A percentile compares a stretch with the other conserved stretches of the same genome.
Evolutionary conservation across 179 eudicot genomes (phyloP).

Genomic region (Spinacia oleracea): DNA sequence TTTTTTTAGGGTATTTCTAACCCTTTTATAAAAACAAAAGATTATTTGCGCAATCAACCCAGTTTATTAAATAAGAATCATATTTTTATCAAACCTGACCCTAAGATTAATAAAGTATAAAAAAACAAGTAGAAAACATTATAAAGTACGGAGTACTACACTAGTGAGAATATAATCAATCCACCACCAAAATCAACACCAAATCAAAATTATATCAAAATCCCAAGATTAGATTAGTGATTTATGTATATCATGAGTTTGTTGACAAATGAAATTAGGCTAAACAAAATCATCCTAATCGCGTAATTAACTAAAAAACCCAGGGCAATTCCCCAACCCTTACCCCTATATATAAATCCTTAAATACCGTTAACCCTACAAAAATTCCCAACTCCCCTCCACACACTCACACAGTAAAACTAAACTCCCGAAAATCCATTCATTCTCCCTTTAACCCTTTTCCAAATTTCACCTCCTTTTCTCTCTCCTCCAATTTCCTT

Average conservation of each 20-base stretch:
- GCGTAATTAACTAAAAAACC: constrained; percentile 4
- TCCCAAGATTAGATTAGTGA: background rate
- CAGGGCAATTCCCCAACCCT: background rate
- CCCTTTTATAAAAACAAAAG: background rate
- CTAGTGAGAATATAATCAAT: too few species aligned
- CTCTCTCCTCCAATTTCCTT: background rate
- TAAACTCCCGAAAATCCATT: background rate
- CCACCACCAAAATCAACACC: background rate
- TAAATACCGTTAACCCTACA: constrained; percentile 37
- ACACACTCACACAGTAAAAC: background rate
- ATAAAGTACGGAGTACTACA: too few species aligned
- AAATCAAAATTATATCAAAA: constrained; percentile 3
- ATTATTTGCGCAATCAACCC: too few species aligned
- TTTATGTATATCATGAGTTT: too few species aligned
- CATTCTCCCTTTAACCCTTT: too few species aligned
- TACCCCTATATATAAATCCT: background rate
- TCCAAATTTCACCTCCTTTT: background rate
- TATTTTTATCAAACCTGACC: too few species aligned
- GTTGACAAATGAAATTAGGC: background rate
- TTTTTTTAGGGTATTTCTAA: too few species aligned
- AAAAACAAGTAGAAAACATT: too few species aligned
- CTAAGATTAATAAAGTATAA: too few species aligned
- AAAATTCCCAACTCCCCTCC: constrained; percentile 20
- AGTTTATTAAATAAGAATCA: too few species aligned
- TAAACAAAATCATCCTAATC: background rate